Conservation (phyloP, 2,329 filamentous ascomycete species). For the Volutella citrinella region DNA sequence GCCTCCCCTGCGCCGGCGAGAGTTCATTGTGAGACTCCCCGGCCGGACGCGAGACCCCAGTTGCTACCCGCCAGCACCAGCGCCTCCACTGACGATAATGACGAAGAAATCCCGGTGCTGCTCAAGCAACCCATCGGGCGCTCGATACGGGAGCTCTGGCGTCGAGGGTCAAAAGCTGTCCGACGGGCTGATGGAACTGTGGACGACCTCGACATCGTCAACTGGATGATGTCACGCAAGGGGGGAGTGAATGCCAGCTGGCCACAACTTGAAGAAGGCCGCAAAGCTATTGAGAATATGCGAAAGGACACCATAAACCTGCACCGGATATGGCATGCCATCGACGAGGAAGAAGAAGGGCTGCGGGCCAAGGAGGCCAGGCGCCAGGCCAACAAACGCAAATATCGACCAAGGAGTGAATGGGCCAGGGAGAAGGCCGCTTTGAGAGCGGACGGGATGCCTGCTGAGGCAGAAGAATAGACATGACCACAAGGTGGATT, state of each 20-base stretch:
- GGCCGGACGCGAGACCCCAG: too few species aligned
- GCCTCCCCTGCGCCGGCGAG: too few species aligned
- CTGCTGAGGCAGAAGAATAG: constrained; percentile 7
- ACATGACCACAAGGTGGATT: neutral
- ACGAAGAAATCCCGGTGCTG: neutral
- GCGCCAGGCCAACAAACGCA: constrained; percentile 20
- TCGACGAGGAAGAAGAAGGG: constrained; percentile 13
- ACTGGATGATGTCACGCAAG: constrained; percentile 18
- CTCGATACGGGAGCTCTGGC: constrained; percentile 15
- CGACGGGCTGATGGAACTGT: constrained; percentile 14
- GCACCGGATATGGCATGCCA: constrained; percentile 10
- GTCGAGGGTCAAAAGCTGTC: constrained; percentile 12
- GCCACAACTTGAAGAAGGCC: constrained; percentile 16
- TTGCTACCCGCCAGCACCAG: too few species aligned
- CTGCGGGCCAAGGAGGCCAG: constrained; percentile 16
- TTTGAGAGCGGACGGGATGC: constrained; percentile 8
- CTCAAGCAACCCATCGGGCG: constrained; percentile 4
- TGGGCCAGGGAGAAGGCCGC: constrained; percentile 15
- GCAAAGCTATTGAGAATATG: constrained; percentile 16
- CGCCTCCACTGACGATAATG: neutral
- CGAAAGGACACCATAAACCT: constrained; percentile 15
- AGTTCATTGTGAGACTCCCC: too few species aligned
- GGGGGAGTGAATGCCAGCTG: constrained; percentile 16
- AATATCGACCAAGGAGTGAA: constrained; percentile 19
- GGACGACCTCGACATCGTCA: constrained; percentile 15